These are phyloP conservation scores for Fomitopsis pinicola DNA, from an alignment of 1,284 basidiomycete species.

Conservation along the genomic window DNA sequence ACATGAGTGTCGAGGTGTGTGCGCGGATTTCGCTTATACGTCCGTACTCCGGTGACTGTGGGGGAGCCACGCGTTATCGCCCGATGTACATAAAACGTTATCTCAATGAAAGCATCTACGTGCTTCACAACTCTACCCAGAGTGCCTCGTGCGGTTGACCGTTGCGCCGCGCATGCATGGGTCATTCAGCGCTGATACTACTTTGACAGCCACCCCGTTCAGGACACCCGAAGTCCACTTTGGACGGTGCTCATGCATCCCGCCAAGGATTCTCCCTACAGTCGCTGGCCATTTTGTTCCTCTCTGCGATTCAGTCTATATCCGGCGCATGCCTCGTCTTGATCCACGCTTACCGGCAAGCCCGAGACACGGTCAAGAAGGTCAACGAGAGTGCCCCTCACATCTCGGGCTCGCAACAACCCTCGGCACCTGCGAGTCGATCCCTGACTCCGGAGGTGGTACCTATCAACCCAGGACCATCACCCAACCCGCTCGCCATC, in stretches of 20 bases:
- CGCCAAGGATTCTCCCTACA: conserved; percentile 47
- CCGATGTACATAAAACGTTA: not conserved
- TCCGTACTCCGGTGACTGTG: conserved; percentile 1
- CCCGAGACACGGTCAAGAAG: conserved; percentile 56
- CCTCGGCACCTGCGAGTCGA: conserved; percentile 3
- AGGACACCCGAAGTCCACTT: not conserved
- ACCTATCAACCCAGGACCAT: not conserved
- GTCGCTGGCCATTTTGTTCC: conserved; percentile 55
- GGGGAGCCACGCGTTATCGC: conserved; percentile 3
- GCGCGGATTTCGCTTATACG: not conserved
- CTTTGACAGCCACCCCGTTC: not conserved
- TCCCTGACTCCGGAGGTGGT: not conserved
- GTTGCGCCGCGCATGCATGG: not conserved
- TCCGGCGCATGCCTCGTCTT: conserved; percentile 65
- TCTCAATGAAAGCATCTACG: not conserved
- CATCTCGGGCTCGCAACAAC: conserved; percentile 22
- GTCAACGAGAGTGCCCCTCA: conserved; percentile 43
- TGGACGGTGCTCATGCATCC: not conserved
- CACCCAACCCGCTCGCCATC: not conserved
- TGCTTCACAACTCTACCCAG: not conserved
- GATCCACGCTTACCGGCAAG: conserved; percentile 64
- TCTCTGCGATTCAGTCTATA: conserved; percentile 68
- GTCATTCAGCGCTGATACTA: not conserved
- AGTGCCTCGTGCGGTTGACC: not conserved
- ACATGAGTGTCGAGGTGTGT: conserved; percentile 28